Conservation (phyloP, 2,329 filamentous ascomycete genomes). For the Paraphoma chrysanthemicola region DNA sequence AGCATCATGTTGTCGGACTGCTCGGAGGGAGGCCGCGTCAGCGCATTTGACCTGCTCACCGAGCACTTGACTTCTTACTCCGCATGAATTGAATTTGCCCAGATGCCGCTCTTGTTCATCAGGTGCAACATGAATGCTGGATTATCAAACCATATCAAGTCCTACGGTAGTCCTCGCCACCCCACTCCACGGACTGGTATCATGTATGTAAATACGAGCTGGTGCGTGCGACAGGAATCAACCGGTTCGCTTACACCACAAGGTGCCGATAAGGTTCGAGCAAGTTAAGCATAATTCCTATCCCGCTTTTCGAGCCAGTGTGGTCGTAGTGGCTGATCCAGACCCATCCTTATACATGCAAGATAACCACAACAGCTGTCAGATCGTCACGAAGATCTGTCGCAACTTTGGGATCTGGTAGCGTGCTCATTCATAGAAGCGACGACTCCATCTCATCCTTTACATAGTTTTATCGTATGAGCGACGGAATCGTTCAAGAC, state of each 20-base stretch:
- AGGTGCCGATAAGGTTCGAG: constrained; percentile 45
- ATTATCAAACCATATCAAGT: too few species aligned
- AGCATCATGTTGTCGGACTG: constrained; percentile 25
- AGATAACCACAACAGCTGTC: not conserved
- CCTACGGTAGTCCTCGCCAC: too few species aligned
- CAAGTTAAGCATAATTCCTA: constrained; percentile 47
- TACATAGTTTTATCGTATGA: not conserved
- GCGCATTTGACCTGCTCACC: constrained; percentile 19
- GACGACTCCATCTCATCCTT: not conserved
- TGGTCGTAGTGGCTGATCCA: constrained; percentile 15
- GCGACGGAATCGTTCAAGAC: too few species aligned
- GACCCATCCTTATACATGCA: constrained; percentile 1
- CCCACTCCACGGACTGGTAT: too few species aligned
- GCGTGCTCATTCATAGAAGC: not conserved
- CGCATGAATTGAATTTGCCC: too few species aligned
- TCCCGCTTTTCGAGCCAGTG: constrained; percentile 32
- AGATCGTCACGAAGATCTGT: not conserved
- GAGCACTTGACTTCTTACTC: not conserved
- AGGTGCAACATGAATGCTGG: too few species aligned
- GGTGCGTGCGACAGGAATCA: constrained; percentile 11
- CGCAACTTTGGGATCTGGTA: not conserved
- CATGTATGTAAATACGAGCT: not conserved
- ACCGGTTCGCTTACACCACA: constrained; percentile 35
- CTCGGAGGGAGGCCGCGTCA: constrained; percentile 41
- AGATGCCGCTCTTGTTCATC: too few species aligned